phyloP scores from a whole-genome alignment of 805 yeast species.

The Candida mattraensis region DNA sequence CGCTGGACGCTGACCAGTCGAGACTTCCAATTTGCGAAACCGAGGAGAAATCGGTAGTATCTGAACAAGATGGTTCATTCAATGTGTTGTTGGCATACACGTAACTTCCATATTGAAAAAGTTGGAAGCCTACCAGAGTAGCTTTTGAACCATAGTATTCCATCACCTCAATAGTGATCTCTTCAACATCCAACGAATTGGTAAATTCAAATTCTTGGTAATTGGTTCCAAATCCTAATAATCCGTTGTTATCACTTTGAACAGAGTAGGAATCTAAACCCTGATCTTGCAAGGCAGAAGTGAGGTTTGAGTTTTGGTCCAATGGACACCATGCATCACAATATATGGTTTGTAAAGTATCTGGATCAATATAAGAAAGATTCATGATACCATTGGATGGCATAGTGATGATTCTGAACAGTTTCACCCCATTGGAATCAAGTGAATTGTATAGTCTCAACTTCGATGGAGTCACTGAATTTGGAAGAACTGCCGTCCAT shows the following conservation, averaged over 20 bases:
- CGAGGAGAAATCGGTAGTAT: constrained; percentile 7
- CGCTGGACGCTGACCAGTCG: constrained; percentile 24
- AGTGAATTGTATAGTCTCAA: constrained; percentile 68
- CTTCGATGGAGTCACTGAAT: constrained; percentile 62
- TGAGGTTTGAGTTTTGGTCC: constrained; percentile 39
- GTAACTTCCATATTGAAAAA: constrained; percentile 58
- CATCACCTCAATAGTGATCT: constrained; percentile 62
- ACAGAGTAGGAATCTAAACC: constrained; percentile 13
- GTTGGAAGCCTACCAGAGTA: constrained; percentile 69
- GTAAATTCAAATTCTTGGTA: constrained; percentile 84
- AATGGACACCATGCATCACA: constrained; percentile 95
- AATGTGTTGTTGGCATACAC: constrained; percentile 75
- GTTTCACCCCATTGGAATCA: constrained; percentile 46
- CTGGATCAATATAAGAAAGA: constrained; percentile 78
- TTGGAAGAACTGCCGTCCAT: constrained; percentile 62
- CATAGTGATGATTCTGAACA: constrained; percentile 70
- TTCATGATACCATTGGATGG: constrained; percentile 93
- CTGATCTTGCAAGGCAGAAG: constrained; percentile 4
- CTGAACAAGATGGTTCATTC: constrained; percentile 62
- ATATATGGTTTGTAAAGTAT: constrained; percentile 48
- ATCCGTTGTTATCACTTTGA: constrained; percentile 20
- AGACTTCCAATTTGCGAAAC: constrained; percentile 18
- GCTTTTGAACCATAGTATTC: constrained; percentile 70
- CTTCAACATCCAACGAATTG: constrained; percentile 58
- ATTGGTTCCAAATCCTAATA: constrained; percentile 39